Percentiles rank a stretch among this genome's conserved stretches.
Conservation (phyloP, 176 grass and related monocot genomes). For the Zea mays region DNA sequence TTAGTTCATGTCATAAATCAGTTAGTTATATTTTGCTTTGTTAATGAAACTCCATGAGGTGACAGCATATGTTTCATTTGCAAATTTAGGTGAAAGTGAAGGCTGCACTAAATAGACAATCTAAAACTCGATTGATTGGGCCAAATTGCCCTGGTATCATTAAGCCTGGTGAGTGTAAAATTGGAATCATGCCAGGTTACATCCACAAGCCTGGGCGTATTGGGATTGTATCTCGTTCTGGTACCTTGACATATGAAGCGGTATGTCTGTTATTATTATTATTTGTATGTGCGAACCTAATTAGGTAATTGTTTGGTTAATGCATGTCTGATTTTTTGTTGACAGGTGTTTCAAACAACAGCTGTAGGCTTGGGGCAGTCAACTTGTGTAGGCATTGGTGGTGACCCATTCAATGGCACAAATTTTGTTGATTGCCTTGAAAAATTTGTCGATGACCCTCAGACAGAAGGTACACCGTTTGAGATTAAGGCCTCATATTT, state of each 20-base stretch:
- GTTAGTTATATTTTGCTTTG: not conserved
- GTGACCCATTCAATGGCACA: constrained; percentile 94
- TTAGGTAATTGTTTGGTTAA: constrained; percentile 17
- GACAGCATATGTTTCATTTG: constrained; percentile 15
- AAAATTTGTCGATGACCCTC: constrained; percentile 95
- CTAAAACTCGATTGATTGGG: constrained; percentile 93
- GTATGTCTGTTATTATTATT: constrained; percentile 44
- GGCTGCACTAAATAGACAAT: constrained; percentile 87
- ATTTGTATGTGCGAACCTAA: not conserved
- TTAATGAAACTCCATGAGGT: not conserved
- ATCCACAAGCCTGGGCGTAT: constrained; percentile 91
- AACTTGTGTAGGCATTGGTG: constrained; percentile 97
- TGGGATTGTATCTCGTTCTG: constrained; percentile 97
- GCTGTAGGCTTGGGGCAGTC: constrained; percentile 92
- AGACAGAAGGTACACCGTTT: constrained; percentile 84
- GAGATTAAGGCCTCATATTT: not conserved
- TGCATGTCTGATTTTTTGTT: constrained; percentile 37
- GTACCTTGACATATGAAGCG: constrained; percentile 99
- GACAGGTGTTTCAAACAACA: constrained; percentile 97
- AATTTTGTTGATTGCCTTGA: constrained; percentile 97
- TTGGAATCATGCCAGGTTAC: constrained; percentile 99
- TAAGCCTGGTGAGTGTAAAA: constrained; percentile 99
- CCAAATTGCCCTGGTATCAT: constrained; percentile 98
- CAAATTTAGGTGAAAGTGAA: constrained; percentile 82
- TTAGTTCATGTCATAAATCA: not conserved